Base-by-base conservation (phyloP, 106 monocot genomes). In the Vanilla planifolia region DNA sequence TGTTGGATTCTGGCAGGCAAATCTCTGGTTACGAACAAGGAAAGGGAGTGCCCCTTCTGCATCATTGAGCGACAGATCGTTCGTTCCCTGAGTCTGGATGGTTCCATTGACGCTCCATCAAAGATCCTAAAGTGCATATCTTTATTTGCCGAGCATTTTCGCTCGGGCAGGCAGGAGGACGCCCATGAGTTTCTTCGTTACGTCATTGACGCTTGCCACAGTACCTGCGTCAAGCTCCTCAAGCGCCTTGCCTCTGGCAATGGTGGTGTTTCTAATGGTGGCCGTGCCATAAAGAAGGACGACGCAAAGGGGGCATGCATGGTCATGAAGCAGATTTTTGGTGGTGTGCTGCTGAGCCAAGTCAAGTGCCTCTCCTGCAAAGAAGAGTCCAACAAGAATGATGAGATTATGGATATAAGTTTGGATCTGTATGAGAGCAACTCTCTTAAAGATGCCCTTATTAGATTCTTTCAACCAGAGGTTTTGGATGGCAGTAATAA, bases 161-260 rank as follows among this genome's bases (percentile, higher is more conserved):
- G 85, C 50, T 81, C 80, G 83, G 94, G 94, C 13, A 70, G 86
- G 29, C 94, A 95, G 78, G 94, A 95, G 64, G 94, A 89, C 40
- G 89, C 94, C 21, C 94, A 95, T 55, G 94, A 95, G 76, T 95
- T 95, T 73, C 89, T 95, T 14, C 89, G 94, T 48, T 84, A 86
- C 25, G 86, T 86, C 47, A 90, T 95, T 43, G 95, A 95, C 33
- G 75, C 86, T 33, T 95, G 95, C 69, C 90, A 95, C 56, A 80
- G 69, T 60, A 70, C 86, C 19, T 83, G 73, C 60, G 67, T 80
- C 27, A 77, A 70, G 71, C 55, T 81, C 13, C 73, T 76, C 72
- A 82, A 88, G 63, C 53, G 53, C 55, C 53, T 33, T 33, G 15
- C 62, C 6, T 45, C 67, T 43, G 33, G 58, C 8, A 70, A 48